Evolutionary conservation across 441 rosid genomes (phyloP).

Genomic region (Populus hybrid): DNA sequence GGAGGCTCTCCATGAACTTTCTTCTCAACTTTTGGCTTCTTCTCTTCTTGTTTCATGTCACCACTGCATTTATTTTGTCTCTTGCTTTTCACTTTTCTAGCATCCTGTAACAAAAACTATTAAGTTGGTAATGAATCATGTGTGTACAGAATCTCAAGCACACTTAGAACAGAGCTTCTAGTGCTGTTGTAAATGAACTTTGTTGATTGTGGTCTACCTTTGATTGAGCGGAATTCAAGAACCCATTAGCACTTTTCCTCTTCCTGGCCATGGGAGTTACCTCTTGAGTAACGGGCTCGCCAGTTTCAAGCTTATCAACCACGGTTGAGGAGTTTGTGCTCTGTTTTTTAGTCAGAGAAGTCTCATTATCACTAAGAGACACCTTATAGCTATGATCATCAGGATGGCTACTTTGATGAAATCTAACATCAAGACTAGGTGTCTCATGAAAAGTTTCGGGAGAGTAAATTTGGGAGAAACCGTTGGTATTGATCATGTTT

Average conservation of each 20-base stretch:
- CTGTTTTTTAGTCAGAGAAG: conserved; percentile 38
- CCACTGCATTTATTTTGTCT: conserved; percentile 37
- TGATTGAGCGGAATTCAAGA: conserved; percentile 28
- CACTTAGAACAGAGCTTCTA: background rate
- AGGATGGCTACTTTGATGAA: conserved; percentile 13
- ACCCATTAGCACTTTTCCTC: conserved; percentile 26
- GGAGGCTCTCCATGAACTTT: conserved; percentile 29
- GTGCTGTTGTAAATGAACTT: background rate
- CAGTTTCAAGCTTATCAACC: conserved; percentile 43
- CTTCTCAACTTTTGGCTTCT: conserved; percentile 28
- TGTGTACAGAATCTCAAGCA: background rate
- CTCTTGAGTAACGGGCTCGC: conserved; percentile 42
- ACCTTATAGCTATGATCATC: conserved; percentile 23
- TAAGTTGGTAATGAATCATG: background rate
- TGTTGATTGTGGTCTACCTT: conserved; percentile 24
- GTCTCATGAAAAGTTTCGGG: conserved; percentile 10
- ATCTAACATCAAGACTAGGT: conserved; percentile 8
- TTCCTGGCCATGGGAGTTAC: conserved; percentile 24
- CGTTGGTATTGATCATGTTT: conserved; percentile 7
- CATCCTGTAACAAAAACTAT: conserved; percentile 22
- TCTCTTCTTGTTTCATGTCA: conserved; percentile 26
- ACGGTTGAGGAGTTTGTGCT: conserved; percentile 37
- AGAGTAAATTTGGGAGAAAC: conserved; percentile 30
- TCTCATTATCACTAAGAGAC: conserved; percentile 28
- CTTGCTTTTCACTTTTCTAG: conserved; percentile 36